Conservation (phyloP, 495 filamentous ascomycete species). For the Trichodelitschia bisporula region DNA sequence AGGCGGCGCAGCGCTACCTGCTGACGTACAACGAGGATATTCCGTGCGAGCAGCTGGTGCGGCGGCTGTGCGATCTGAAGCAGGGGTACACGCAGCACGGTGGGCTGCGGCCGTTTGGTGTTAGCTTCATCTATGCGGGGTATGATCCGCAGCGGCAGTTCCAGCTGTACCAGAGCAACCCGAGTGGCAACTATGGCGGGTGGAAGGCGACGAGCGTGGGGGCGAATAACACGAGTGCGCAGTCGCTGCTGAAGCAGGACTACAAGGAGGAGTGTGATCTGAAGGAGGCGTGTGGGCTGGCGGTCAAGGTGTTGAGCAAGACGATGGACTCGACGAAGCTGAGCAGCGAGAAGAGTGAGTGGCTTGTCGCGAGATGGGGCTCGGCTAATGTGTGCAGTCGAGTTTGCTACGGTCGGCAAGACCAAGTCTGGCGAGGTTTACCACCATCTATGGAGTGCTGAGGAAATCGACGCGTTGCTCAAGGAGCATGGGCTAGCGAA, state of each 20-base stretch:
- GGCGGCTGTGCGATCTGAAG: slow-evolving; percentile 90
- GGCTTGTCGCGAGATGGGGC: not conserved
- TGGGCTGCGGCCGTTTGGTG: slow-evolving; percentile 90
- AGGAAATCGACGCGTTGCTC: slow-evolving; percentile 84
- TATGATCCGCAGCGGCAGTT: slow-evolving; percentile 90
- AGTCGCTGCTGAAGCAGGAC: slow-evolving; percentile 95
- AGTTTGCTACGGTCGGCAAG: slow-evolving; percentile 94
- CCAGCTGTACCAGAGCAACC: slow-evolving; percentile 98
- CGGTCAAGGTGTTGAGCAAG: slow-evolving; percentile 98
- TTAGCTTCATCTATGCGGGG: slow-evolving; percentile 98
- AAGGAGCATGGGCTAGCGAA: slow-evolving; percentile 91
- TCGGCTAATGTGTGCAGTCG: slow-evolving; percentile 32
- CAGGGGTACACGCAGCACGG: slow-evolving; percentile 99
- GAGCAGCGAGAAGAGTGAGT: slow-evolving; percentile 93
- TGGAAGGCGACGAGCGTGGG: slow-evolving; percentile 98
- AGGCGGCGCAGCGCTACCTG: slow-evolving; percentile 89
- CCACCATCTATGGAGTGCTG: slow-evolving; percentile 90
- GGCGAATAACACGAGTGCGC: slow-evolving; percentile 92
- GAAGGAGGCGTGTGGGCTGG: slow-evolving; percentile 91
- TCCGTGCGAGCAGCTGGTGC: slow-evolving; percentile 94
- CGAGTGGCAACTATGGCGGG: slow-evolving; percentile 96
- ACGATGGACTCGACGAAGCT: slow-evolving; percentile 99
- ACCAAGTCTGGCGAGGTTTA: slow-evolving; percentile 88
- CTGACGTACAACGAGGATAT: slow-evolving; percentile 99
- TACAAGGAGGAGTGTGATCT: slow-evolving; percentile 94